Conservation (phyloP, 305 asterid species). For the Ruellia speciosa region DNA sequence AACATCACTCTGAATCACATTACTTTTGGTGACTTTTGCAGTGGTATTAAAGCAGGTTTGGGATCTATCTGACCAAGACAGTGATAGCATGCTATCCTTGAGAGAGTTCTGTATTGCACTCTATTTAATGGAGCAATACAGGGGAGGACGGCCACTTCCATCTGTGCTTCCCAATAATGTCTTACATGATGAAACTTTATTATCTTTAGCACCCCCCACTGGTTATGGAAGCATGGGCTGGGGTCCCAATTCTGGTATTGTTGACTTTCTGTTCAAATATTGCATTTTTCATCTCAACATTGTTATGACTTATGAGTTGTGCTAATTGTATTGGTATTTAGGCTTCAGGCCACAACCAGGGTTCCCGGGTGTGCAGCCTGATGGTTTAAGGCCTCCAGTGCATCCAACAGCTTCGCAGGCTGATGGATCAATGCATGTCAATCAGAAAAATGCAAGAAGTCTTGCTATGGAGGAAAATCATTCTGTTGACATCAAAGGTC, state of each 20-base stretch:
- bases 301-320: slow-evolving; percentile 8
- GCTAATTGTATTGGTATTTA: slow-evolving; percentile 25
- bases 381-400: slow-evolving; percentile 62
- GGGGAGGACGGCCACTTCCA: slow-evolving; percentile 76
- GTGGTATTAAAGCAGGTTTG: slow-evolving; percentile 93
- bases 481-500: slow-evolving; percentile 35
- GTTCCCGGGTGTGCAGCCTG: slow-evolving; percentile 48
- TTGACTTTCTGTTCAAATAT: slow-evolving; percentile 18
- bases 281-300: slow-evolving; percentile 14
- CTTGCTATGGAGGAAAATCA: slow-evolving; percentile 41
- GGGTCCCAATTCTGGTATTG: slow-evolving; percentile 56
- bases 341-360: slow-evolving; percentile 66
- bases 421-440: slow-evolving; percentile 54
- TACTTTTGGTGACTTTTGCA: slow-evolving; percentile 29
- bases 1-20: slow-evolving; percentile 19
- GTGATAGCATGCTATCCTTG: slow-evolving; percentile 83
- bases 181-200: slow-evolving; percentile 66
- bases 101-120: slow-evolving; percentile 87
- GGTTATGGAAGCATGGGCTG: slow-evolving; percentile 57
- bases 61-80: slow-evolving; percentile 91
- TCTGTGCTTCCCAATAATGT: slow-evolving; percentile 60
- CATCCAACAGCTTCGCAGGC: slow-evolving; percentile 43
- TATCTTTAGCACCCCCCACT: slow-evolving; percentile 67
- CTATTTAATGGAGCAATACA: slow-evolving; percentile 76
- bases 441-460: slow-evolving; percentile 45